phyloP scores from a whole-genome alignment of 2,329 filamentous ascomycete genomes.

The Verticillium tricorpus region DNA sequence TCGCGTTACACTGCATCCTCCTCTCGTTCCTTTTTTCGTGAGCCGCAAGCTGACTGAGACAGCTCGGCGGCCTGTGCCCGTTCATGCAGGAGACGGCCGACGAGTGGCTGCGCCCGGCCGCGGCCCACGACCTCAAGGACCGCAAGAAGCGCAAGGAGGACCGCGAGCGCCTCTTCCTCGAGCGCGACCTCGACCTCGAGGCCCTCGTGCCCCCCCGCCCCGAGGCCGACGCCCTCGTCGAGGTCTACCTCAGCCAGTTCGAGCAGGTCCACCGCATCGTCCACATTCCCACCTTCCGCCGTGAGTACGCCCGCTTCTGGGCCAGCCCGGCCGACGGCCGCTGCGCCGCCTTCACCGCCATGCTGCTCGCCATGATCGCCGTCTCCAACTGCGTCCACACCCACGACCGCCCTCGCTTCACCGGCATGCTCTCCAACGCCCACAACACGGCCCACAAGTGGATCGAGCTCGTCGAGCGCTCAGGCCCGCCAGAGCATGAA shows the following conservation, averaged over 20 bases:
- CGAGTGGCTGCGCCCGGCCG: constrained; percentile 55
- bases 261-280: constrained; percentile 54
- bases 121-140: constrained; percentile 52
- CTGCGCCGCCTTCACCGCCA: constrained; percentile 49
- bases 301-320: constrained; percentile 54
- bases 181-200: constrained; percentile 46
- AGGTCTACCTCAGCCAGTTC: constrained; percentile 49
- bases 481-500: constrained; percentile 53
- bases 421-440: constrained; percentile 54
- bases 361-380: constrained; percentile 56
- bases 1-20: no score
- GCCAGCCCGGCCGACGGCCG: constrained; percentile 35
- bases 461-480: constrained; percentile 51
- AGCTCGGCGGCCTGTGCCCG: constrained; percentile 50
- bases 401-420: constrained; percentile 47
- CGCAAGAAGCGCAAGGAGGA: constrained; percentile 48
- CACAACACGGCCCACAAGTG: constrained; percentile 51
- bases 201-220: constrained; percentile 41
- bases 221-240: constrained; percentile 43
- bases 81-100: constrained; percentile 61
- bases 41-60: neutral
- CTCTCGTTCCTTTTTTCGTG: no score
- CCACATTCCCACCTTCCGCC: constrained; percentile 54
- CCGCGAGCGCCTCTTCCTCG: constrained; percentile 42
- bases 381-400: constrained; percentile 55